phyloP scores from a whole-genome alignment of 805 yeast genomes.

The Teunomyces gatunensis region DNA sequence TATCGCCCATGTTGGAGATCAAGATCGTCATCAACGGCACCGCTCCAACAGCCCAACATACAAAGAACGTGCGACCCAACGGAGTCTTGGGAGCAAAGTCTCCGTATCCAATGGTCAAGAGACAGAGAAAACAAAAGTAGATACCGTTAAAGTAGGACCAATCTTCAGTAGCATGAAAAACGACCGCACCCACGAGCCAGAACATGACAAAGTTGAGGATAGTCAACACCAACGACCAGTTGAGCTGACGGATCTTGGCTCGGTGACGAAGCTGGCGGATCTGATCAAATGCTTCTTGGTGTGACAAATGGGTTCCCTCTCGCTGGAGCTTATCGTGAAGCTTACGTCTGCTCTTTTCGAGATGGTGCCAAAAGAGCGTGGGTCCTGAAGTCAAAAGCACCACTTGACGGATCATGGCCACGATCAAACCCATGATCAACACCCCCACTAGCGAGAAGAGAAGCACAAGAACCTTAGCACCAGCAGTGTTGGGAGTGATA shows the following conservation, averaged over 20 bases:
- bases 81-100: constrained; percentile 61
- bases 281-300: constrained; percentile 49
- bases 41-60: constrained; percentile 78
- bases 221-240: constrained; percentile 38
- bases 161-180: constrained; percentile 56
- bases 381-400: constrained; percentile 61
- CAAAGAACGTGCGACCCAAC: constrained; percentile 71
- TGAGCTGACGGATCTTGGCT: constrained; percentile 39
- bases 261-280: constrained; percentile 52
- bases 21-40: constrained; percentile 85
- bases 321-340: constrained; percentile 21
- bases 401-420: constrained; percentile 66
- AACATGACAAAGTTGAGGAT: constrained; percentile 49
- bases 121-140: constrained; percentile 75
- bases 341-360: constrained; percentile 49
- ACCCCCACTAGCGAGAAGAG: constrained; percentile 70
- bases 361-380: constrained; percentile 61
- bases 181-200: constrained; percentile 73
- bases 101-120: constrained; percentile 85
- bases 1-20: constrained; percentile 70
- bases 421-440: constrained; percentile 67
- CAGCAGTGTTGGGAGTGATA: constrained; percentile 51
- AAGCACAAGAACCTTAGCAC: constrained; percentile 57
- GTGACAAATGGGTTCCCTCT: constrained; percentile 23
- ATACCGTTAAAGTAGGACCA: constrained; percentile 73